A percentile compares a stretch with the other conserved stretches of the same genome.
Evolutionary conservation across 345 rosid species (phyloP).

Genomic region (Gossypium bickii): DNA sequence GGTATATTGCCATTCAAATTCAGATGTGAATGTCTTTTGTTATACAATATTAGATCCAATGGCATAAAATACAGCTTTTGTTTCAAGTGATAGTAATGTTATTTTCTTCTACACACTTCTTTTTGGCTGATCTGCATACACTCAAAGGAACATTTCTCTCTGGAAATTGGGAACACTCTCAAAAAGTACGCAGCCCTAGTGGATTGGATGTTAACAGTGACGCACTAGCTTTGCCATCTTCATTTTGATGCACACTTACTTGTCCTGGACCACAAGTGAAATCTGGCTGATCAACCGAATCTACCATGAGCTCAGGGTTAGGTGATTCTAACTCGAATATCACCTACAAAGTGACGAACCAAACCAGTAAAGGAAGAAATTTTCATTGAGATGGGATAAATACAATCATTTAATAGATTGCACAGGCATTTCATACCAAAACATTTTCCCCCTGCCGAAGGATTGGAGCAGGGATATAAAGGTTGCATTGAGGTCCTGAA

Average conservation of each 20-base stretch:
- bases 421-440: conserved; percentile 4
- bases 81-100: background rate
- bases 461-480: conserved; percentile 12
- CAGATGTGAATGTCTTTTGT: background rate
- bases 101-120: background rate
- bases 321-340: conserved; percentile 71
- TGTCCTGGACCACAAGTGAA: background rate
- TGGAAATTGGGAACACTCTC: background rate
- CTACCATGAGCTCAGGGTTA: conserved; percentile 36
- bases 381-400: background rate
- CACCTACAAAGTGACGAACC: conserved; percentile 37
- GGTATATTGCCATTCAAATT: background rate
- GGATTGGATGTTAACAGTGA: background rate
- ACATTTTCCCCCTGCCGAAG: conserved; percentile 9
- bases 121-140: background rate
- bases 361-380: background rate
- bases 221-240: background rate
- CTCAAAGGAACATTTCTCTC: background rate
- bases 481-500: conserved; percentile 7
- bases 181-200: background rate
- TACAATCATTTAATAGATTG: background rate
- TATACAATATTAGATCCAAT: background rate
- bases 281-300: conserved; percentile 36
- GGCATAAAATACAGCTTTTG: background rate
- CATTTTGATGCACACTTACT: background rate